These are phyloP conservation scores for Candida caryicola DNA, from an alignment of 805 yeast species.

Conservation along the genomic window DNA sequence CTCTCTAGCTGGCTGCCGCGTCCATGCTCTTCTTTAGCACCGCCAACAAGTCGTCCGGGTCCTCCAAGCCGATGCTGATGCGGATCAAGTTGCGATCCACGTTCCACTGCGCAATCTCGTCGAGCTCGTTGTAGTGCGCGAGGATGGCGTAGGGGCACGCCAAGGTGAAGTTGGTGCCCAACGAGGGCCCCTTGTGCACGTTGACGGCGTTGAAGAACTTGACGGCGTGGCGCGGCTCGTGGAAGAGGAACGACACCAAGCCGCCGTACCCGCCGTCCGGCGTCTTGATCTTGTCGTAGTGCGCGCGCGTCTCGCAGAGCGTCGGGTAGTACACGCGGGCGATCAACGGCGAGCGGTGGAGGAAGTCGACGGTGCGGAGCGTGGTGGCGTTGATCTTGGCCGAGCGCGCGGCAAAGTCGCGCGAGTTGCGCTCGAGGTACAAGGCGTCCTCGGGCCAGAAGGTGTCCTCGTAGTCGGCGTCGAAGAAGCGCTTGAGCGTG, in stretches of 20 bases:
- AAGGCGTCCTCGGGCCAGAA: conserved; percentile 96
- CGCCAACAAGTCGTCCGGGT: conserved; percentile 51
- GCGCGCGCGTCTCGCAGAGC: conserved; percentile 46
- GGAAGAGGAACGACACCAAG: conserved; percentile 69
- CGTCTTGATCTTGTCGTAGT: conserved; percentile 73
- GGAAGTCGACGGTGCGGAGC: conserved; percentile 50
- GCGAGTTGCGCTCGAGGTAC: conserved; percentile 84
- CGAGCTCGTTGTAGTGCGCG: conserved; percentile 81
- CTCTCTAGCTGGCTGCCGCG: too few relatives aligned
- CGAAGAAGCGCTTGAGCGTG: conserved; percentile 48
- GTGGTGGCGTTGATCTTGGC: conserved; percentile 55
- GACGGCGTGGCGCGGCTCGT: conserved; percentile 60
- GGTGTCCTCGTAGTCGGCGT: conserved; percentile 60
- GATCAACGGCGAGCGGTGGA: conserved; percentile 51
- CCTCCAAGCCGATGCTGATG: conserved; percentile 84
- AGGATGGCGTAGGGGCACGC: conserved; percentile 88
- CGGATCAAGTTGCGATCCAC: conserved; percentile 76
- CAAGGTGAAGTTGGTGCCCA: conserved; percentile 85
- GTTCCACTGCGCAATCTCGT: conserved; percentile 77
- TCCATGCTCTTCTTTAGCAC: conserved; percentile 54
- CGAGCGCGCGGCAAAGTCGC: conserved; percentile 76
- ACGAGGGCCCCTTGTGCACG: conserved; percentile 83
- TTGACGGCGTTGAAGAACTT: conserved; percentile 69
- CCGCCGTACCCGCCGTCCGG: conserved; percentile 87
- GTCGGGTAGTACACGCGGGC: conserved; percentile 72